Evolutionary conservation across 257 asterid species (phyloP).

Genomic region (Salvia rosmarinus): DNA sequence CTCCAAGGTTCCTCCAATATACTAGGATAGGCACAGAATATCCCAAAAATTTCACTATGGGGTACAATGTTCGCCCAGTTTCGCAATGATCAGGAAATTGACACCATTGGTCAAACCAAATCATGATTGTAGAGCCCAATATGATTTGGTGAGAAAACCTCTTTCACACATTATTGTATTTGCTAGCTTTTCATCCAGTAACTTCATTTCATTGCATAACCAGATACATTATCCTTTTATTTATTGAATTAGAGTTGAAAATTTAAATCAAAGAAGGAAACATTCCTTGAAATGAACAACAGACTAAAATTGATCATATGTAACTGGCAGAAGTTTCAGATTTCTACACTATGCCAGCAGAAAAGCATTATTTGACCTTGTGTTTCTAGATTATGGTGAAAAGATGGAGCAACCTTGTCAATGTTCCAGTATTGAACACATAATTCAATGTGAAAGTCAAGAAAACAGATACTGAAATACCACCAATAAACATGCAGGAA

Average conservation of each 20-base stretch:
- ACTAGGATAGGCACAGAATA: neutral
- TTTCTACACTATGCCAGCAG: slow-evolving; percentile 3
- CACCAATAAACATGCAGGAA: slow-evolving; percentile 11
- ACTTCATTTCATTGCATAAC: neutral
- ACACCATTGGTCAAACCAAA: neutral
- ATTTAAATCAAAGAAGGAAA: neutral
- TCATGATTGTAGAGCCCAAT: slow-evolving; percentile 11
- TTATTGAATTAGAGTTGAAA: neutral
- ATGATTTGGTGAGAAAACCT: slow-evolving; percentile 6
- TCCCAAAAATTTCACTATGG: neutral
- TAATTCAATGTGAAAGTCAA: neutral
- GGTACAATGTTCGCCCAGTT: slow-evolving; percentile 16
- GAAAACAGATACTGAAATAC: slow-evolving; percentile 1
- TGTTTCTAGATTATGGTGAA: slow-evolving; percentile 9
- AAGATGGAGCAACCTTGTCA: slow-evolving; percentile 14
- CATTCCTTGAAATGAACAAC: neutral
- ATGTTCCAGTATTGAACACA: neutral
- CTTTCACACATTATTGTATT: neutral
- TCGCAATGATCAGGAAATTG: slow-evolving; percentile 18
- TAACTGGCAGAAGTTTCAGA: slow-evolving; percentile 14
- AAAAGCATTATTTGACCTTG: neutral
- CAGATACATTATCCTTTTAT: neutral
- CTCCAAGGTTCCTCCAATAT: slow-evolving; percentile 16
- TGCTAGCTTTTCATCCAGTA: slow-evolving; percentile 9
- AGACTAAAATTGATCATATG: neutral